Percentiles rank a stretch among this genome's conserved stretches.
These are phyloP conservation scores for Sporobolomyces roseus DNA, from an alignment of 768 basidiomycete genomes.

Conservation along the genomic window DNA sequence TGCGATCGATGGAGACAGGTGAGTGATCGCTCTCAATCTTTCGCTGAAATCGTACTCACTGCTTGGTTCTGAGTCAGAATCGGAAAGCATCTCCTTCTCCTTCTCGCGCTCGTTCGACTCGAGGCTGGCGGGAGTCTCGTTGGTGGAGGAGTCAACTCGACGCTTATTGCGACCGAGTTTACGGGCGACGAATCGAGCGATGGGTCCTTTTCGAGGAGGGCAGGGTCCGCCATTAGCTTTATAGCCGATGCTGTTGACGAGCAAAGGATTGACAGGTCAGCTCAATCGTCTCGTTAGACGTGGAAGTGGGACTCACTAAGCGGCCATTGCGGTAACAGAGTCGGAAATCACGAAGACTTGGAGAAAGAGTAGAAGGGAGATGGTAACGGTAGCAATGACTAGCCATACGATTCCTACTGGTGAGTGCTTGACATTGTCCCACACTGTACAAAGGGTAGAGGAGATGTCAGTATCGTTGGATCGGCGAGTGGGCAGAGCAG, in stretches of 20 bases:
- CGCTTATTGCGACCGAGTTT: not conserved
- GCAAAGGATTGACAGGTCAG: too few species aligned
- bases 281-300: too few species aligned
- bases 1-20: not conserved
- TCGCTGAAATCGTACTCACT: not conserved
- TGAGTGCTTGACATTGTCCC: constrained; percentile 15
- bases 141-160: not conserved
- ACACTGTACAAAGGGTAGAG: not conserved
- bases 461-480: not conserved
- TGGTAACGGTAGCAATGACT: constrained; percentile 8
- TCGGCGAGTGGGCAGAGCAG: too few species aligned
- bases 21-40: not conserved
- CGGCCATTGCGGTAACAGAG: not conserved
- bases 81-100: constrained; percentile 6
- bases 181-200: not conserved
- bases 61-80: constrained; percentile 6
- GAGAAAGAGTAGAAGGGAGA: constrained; percentile 16
- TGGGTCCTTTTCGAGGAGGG: not conserved
- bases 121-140: constrained; percentile 2
- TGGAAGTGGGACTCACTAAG: too few species aligned
- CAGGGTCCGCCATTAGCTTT: too few species aligned
- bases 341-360: constrained; percentile 19
- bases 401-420: constrained; percentile 27
- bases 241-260: not conserved
- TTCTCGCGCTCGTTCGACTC: constrained; percentile 2